phyloP scores from a whole-genome alignment of 768 basidiomycete genomes.

The Suillus fuscotomentosus region DNA sequence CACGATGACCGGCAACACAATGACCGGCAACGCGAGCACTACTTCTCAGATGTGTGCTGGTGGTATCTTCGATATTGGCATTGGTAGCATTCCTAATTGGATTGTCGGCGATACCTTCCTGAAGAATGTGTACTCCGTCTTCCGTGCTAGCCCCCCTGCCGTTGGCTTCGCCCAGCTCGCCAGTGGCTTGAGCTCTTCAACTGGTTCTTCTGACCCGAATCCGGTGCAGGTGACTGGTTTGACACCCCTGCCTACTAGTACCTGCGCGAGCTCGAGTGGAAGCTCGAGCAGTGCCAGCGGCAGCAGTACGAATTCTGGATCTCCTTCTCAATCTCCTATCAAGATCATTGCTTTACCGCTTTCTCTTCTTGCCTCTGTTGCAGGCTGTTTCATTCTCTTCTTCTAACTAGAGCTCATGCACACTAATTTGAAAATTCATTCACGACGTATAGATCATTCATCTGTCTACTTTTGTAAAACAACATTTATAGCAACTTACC shows the following conservation, averaged over 20 bases:
- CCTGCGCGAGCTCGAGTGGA: constrained; percentile 3
- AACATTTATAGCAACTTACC: background rate
- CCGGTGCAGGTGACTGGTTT: background rate
- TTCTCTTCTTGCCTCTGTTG: constrained; percentile 5
- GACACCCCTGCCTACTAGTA: constrained; percentile 3
- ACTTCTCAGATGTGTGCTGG: constrained; percentile 48
- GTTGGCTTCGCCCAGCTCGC: constrained; percentile 31
- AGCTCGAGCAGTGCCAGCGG: constrained; percentile 1
- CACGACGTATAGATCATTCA: background rate
- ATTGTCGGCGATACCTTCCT: constrained; percentile 76
- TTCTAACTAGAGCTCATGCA: background rate
- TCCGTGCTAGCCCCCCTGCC: constrained; percentile 23
- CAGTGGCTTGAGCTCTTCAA: constrained; percentile 7
- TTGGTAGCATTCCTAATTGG: constrained; percentile 50
- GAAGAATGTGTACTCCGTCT: constrained; percentile 34
- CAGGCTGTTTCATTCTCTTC: constrained; percentile 1
- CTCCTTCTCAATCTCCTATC: constrained; percentile 3
- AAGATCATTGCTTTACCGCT: constrained; percentile 12
- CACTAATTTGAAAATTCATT: background rate
- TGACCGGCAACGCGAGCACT: constrained; percentile 22
- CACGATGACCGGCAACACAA: constrained; percentile 21
- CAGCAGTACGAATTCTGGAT: background rate
- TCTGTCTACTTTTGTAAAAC: background rate
- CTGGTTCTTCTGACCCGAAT: background rate
- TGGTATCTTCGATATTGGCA: constrained; percentile 71